Evolutionary conservation across 129 eudicot species (phyloP), one percentile per base, ranked within the genome.

Genomic region (Chrysanthemum lavandulifolium): DNA sequence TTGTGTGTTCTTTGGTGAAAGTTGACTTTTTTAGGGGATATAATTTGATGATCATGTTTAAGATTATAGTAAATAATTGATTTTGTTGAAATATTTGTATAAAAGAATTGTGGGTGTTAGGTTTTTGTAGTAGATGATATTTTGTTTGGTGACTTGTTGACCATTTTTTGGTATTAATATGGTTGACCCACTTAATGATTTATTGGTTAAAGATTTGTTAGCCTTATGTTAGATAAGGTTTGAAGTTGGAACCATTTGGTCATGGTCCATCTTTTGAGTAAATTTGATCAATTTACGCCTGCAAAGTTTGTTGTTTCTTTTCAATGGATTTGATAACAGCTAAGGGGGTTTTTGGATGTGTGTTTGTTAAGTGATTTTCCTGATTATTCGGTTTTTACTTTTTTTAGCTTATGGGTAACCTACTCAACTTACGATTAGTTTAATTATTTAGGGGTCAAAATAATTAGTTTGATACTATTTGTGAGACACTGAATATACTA

Each of bases 31-130:
- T 55, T 54, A 61, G 12, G 49, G 36, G 36, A 3, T 31, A 31
- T 31, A 31, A 31, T 31, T 31, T 61, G 51, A 23, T 73, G 59
- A 43, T 72, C 16, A 18, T 16, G 63, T 53, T 53, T 14, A 23
- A 58, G 25, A 63, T 52, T 74, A 16, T 1, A 29, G 65, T 74
- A 66, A 56, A 55, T 75, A 23, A 21, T 54, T 75, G 73, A 65
- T 75, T 40, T 55, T 25, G 12, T 19, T 67, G 23, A 58, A 45
- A 57, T 54, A 13, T 11, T 13, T 21, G 21, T 53, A 15, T 14
- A 3, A 25, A 14, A 64, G 10, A 16, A 6, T 13, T 73, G 29
- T 13, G 62, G 21, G 19, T 58, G 60, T 68, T 67, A 53, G 29
- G 8, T 29, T 73, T 48, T 61, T 60, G 13, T 48, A 60, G 48